A percentile compares a stretch with the other conserved stretches of the same genome.
Evolutionary conservation across 1,139 yeast species (phyloP).

Genomic region (Yamadazyma triangularis): DNA sequence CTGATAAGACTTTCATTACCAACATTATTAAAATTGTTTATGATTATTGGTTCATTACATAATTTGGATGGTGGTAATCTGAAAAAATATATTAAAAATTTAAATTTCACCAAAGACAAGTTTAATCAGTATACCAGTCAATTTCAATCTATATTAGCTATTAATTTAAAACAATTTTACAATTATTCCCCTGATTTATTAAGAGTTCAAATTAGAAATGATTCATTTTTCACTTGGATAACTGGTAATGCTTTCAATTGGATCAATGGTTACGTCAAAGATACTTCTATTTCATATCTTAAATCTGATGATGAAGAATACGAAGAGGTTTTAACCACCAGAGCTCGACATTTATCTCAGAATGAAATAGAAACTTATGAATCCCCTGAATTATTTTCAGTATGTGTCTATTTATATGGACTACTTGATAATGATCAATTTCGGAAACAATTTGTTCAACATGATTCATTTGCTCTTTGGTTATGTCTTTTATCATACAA

Average conservation of each 20-base stretch:
- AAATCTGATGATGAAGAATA: constrained; percentile 4
- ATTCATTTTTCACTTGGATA: constrained; percentile 40
- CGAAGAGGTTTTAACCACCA: constrained; percentile 2
- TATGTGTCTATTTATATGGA: constrained; percentile 15
- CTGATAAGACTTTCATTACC: constrained; percentile 26
- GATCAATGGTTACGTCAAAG: constrained; percentile 10
- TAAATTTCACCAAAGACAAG: constrained; percentile 5
- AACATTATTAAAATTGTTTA: constrained; percentile 21
- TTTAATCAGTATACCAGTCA: constrained; percentile 5
- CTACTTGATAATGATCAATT: constrained; percentile 6
- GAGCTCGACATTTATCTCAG: constrained; percentile 3
- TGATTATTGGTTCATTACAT: constrained; percentile 23
- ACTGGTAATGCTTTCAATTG: constrained; percentile 22
- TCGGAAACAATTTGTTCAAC: constrained; percentile 4
- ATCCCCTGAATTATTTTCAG: constrained; percentile 21
- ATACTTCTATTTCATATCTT: constrained; percentile 5
- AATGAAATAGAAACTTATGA: constrained; percentile 10
- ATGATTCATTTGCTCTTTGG: constrained; percentile 27
- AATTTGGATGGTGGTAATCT: background rate
- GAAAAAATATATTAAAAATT: constrained; percentile 15
- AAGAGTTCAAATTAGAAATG: constrained; percentile 20
- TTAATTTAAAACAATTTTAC: constrained; percentile 25
- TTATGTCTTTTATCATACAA: constrained; percentile 34
- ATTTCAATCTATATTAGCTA: constrained; percentile 6
- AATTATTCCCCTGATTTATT: constrained; percentile 29